Percentiles rank a stretch among this genome's conserved stretches.
phyloP scores from a whole-genome alignment of 2,329 filamentous ascomycete genomes.

The Colletotrichum truncatum region DNA sequence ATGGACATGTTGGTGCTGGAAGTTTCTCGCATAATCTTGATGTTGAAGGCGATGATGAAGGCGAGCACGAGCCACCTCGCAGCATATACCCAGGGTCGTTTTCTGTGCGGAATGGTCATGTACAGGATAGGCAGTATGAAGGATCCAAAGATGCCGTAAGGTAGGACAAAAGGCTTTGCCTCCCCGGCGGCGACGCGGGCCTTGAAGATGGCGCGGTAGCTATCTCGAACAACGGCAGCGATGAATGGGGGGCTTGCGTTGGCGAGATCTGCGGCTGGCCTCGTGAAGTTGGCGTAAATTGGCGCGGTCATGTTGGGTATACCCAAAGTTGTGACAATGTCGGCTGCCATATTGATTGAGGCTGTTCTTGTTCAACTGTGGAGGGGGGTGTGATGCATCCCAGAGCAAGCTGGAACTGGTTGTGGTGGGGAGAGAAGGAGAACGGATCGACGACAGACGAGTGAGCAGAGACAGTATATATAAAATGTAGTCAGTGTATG shows the following conservation, averaged over 20 bases:
- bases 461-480: slow-evolving; percentile 6
- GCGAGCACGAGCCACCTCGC: slow-evolving; percentile 60
- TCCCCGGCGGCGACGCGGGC: slow-evolving; percentile 47
- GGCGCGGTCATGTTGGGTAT: slow-evolving; percentile 14
- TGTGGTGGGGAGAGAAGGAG: background rate
- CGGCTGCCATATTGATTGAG: slow-evolving; percentile 9
- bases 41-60: slow-evolving; percentile 52
- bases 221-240: slow-evolving; percentile 33
- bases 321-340: slow-evolving; percentile 10
- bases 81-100: slow-evolving; percentile 58
- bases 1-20: slow-evolving; percentile 61
- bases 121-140: slow-evolving; percentile 62
- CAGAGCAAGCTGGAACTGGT: background rate
- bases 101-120: slow-evolving; percentile 63
- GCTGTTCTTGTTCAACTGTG: background rate
- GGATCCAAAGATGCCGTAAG: slow-evolving; percentile 57
- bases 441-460: background rate
- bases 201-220: slow-evolving; percentile 48
- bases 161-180: slow-evolving; percentile 59
- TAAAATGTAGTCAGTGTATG: slow-evolving; percentile 7
- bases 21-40: slow-evolving; percentile 48
- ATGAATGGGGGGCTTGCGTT: slow-evolving; percentile 29
- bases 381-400: background rate
- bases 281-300: slow-evolving; percentile 10
- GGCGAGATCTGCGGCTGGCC: slow-evolving; percentile 5